phyloP scores from a whole-genome alignment of 2,329 filamentous ascomycete genomes.

The Zelopaecilomyces penicillatus region DNA sequence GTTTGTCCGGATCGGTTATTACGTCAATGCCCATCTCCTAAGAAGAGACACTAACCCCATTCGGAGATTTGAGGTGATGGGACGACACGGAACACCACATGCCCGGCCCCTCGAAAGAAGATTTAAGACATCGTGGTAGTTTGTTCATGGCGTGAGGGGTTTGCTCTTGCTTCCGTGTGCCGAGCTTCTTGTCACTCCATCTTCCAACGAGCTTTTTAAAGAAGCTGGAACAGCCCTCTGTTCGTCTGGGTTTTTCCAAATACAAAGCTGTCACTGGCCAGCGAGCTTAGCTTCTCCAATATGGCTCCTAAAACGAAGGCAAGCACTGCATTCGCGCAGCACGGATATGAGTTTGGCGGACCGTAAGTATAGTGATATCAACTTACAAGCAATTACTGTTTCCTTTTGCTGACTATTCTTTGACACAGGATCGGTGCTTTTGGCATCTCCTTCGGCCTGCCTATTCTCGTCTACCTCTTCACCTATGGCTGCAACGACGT shows the following conservation, averaged over 20 bases:
- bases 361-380: constrained; percentile 31
- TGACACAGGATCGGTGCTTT: constrained; percentile 60
- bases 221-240: not conserved
- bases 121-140: constrained; percentile 1
- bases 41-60: constrained; percentile 1
- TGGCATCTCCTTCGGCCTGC: constrained; percentile 71
- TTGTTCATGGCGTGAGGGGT: constrained; percentile 7
- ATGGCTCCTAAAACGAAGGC: constrained; percentile 26
- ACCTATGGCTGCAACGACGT: constrained; percentile 88
- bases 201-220: not conserved
- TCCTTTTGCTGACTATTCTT: not conserved
- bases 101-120: not conserved
- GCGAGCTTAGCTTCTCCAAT: constrained; percentile 1
- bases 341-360: constrained; percentile 45
- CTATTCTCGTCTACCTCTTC: constrained; percentile 68
- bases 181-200: not conserved
- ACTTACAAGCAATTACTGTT: not conserved
- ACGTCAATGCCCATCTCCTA: not conserved
- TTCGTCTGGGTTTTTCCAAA: not conserved
- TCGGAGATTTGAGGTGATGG: not conserved
- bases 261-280: not conserved
- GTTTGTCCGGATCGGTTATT: constrained; percentile 6
- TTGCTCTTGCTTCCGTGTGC: not conserved
- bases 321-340: constrained; percentile 16
- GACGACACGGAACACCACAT: constrained; percentile 3